Base-by-base conservation (phyloP, 306 rosid species). In the Delonix regia region DNA sequence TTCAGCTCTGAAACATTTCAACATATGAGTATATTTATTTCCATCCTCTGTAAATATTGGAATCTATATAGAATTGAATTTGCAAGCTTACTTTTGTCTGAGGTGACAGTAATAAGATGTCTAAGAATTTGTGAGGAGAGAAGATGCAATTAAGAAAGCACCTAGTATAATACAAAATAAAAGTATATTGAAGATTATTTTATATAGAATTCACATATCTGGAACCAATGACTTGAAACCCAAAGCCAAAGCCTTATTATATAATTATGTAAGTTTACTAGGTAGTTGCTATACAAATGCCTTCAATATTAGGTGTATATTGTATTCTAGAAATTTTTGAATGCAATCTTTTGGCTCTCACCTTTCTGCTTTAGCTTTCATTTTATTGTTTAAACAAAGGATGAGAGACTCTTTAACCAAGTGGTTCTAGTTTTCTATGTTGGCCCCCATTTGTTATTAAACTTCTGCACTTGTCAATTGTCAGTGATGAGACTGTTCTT, bases 401-500 rank as follows among this genome's bases (percentile, higher is more conserved):
- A 67, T 67, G 60, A 41, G 34, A 34, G 24, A 66, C 45, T 65
- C 66, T 77, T 66, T 39, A 27, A 70, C 57, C 16, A n/a, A 28
- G 24, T 78, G 28, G 10, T 57, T 45, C 33, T 34, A 59, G 36
- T 27, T 34, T 83, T 68, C 48, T 48, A 27, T 57, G 21, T 51
- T 62, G 47, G 48, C 51, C 66, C 64, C 13, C 9, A 14, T 30
- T 44, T 56, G 25, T 69, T 52, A 28, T 24, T 44, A 53, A 44
- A 55, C 39, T 63, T 53, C 6, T 53, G 9, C 52, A 30, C 7
- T n/a, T 56, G 62, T 59, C 52, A 59, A 41, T n/a, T 56, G 62
- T 59, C 52, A 59, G 49, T 36, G 49, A 62, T 61, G 47, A 36
- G 39, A 78, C 53, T 38, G 42, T 78, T 30, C 42, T 61, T 63